phyloP scores from a whole-genome alignment of 225 moss, liverwort and hornwort species.

The Ulota crispa region DNA sequence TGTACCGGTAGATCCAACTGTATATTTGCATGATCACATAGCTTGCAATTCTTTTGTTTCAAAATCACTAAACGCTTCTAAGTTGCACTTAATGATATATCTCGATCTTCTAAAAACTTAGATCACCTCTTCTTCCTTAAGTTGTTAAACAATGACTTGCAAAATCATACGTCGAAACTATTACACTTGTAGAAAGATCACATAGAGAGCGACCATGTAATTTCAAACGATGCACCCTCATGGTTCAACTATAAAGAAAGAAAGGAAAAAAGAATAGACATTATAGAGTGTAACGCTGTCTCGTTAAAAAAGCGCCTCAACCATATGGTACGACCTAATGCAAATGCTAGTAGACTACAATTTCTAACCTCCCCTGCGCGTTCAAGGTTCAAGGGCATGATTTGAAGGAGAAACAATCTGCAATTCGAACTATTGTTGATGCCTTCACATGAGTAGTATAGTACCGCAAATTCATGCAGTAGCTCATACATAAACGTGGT shows the following conservation, averaged over 20 bases:
- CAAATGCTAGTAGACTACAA: neutral
- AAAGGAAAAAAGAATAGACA: neutral
- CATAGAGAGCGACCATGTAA: neutral
- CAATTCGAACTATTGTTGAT: neutral
- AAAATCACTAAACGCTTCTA: too few relatives aligned
- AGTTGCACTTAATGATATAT: too few relatives aligned
- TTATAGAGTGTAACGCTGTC: neutral
- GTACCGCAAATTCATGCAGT: neutral
- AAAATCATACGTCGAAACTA: neutral
- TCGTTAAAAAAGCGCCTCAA: conserved; percentile 8
- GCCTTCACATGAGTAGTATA: neutral
- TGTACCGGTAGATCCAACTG: too few relatives aligned
- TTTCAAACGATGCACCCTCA: neutral
- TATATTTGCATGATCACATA: too few relatives aligned
- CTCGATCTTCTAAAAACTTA: too few relatives aligned
- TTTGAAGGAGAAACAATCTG: neutral
- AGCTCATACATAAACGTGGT: neutral
- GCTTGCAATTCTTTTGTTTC: too few relatives aligned
- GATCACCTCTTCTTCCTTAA: too few relatives aligned
- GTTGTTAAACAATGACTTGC: neutral
- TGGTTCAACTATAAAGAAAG: neutral
- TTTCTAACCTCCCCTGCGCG: neutral
- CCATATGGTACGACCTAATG: neutral
- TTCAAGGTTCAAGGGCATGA: neutral
- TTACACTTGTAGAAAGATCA: neutral